Base-by-base conservation (phyloP, 2,329 filamentous ascomycete species). In the Phialocephala sp. region DNA sequence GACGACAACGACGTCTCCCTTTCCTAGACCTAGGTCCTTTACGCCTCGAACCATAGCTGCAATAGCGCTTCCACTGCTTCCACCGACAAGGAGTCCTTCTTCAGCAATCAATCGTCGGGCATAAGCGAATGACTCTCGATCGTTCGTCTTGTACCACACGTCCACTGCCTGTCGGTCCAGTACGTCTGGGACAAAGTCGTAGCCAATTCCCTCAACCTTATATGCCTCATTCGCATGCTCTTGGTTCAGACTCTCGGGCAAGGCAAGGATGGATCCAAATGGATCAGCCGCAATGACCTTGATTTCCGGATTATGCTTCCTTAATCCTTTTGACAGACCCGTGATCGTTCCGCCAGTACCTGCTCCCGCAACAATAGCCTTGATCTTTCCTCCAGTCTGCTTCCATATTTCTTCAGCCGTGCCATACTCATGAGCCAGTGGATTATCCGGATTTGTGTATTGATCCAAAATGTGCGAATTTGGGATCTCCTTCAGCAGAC, bases 171-270 rank as follows among this genome's bases (percentile, higher is more conserved):
- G 80, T 75, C 90, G 92, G 71, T 95, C 89, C 63, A 99, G 83
- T 5, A 99, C 96, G 27, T 98, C 92, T 8, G 96, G 95, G 66
- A 99, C 91, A 78, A 99, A 99, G 78, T 99, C 95, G 78, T 99
- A 99, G 22, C 95, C 95, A 74, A 99, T 99, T 52, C 95, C 95
- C 81, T 99, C 95, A 0, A 99, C 95, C 82, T 99, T 98, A 83
- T 99, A 99, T 1, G 89, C 84, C 78, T 93, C 89, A 75, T 97
- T 94, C 67, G 87, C 85, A 76, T 89, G 87, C 69, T 92, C 90
- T 57, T 92, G 83, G 78, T 99, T 99, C 72, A 99, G 82, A 6
- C 79, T 74, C 71, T 91, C 87, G 1, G 95, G 95, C 37, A 97
- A 75, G 11, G 95, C 95, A 58, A 99, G 84, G 72, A 98, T 93